Evolutionary conservation across 1,284 basidiomycete species (phyloP), one percentile per base, ranked within the genome.

Genomic region (Chiua sp.): DNA sequence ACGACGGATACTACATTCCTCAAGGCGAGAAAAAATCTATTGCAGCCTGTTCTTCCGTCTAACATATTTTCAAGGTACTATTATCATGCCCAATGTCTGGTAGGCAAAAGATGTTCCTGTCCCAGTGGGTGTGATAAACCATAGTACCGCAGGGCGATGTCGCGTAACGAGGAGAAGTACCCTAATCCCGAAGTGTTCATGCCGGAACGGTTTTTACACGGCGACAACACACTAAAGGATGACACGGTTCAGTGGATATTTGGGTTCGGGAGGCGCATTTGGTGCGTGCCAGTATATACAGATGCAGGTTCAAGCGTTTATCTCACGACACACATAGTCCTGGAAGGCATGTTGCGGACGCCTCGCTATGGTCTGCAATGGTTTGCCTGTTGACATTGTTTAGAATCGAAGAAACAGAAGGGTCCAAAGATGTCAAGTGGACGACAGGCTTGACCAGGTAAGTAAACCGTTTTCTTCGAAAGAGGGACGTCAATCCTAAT

Each of bases 351-450:
- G n/a, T 73, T 0, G 71, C 59, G 5, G 68, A 67, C 16, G 68
- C 66, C 1, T 73, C 68, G 11, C 11, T 72, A n/a, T 70, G 69
- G 69, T 67, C 35, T 53, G 66, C 70, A 15, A 65, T 72, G 33
- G 68, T 47, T 2, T 64, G 56, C 16, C 63, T 73, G 3, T 54
- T 72, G 18, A 16, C 55, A 4, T 1, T 63, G n/a, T 63, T 68
- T 50, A 56, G 46, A 22, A 64, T 70, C 32, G 65, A 62, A 42
- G 62, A 53, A 57, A 59, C 54, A 13, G 33, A 57, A 8, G 63
- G 51, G 0, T 64, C 65, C 8, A 65, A 56, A 2, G 55, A 62
- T 1, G 49, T 68, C 7, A 39, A 55, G 20, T 68, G 66, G 68
- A 49, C 47, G 39, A 67, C 51, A 3, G 67, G 67, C 5, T 7